A percentile compares a stretch with the other conserved stretches of the same genome.
Conservation (phyloP, 768 basidiomycete genomes). For the Mrakia hoshinonis region DNA sequence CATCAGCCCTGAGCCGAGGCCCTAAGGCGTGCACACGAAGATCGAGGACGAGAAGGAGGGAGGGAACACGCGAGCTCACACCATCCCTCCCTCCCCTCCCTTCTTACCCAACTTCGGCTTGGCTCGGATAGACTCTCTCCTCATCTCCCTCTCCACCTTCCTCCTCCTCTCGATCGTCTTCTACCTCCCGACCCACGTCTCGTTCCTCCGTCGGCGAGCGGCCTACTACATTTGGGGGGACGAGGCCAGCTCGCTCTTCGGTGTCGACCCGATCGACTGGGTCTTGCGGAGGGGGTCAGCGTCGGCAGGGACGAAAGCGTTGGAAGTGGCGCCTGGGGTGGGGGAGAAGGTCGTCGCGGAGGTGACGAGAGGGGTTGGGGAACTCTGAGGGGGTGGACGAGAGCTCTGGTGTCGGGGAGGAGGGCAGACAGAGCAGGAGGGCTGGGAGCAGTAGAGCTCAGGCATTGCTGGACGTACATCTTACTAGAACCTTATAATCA, state of each 20-base stretch:
- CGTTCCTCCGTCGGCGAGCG: slow-evolving; percentile 49
- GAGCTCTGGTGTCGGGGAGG: neutral
- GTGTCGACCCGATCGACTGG: neutral
- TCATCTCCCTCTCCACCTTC: slow-evolving; percentile 44
- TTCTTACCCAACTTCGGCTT: neutral
- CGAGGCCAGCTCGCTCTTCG: slow-evolving; percentile 1
- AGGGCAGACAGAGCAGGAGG: slow-evolving; percentile 1
- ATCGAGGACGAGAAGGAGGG: neutral
- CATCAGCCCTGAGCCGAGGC: neutral
- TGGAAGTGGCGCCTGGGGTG: neutral
- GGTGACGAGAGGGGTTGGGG: neutral
- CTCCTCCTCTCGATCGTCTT: slow-evolving; percentile 50
- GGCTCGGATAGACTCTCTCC: slow-evolving; percentile 44
- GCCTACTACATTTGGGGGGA: slow-evolving; percentile 57
- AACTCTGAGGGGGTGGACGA: neutral
- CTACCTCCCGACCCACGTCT: slow-evolving; percentile 55
- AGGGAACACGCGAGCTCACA: neutral
- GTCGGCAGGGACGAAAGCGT: neutral
- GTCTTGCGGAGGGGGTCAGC: neutral
- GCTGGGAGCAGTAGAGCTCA: neutral
- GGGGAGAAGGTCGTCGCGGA: neutral
- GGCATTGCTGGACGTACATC: neutral
- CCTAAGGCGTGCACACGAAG: neutral
- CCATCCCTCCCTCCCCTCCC: neutral
- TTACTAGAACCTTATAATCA: neutral